Conservation (phyloP, 2,329 filamentous ascomycete species). For the Microcyclospora pomicola region DNA sequence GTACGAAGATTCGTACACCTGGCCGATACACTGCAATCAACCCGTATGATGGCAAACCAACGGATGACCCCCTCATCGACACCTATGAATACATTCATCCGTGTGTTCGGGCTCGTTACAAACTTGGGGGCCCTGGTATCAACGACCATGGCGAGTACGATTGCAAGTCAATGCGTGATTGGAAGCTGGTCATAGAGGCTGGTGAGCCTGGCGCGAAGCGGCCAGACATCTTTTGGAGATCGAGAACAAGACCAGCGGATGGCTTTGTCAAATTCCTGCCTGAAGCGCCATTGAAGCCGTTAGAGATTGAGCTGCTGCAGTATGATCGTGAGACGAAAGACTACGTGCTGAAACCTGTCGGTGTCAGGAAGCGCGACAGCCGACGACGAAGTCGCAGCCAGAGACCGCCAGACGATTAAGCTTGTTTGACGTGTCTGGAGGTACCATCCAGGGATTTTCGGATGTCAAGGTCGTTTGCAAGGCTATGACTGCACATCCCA, state of each 20-base stretch:
- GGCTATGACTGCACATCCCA: too few species aligned
- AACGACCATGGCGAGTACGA: slow-evolving; percentile 34
- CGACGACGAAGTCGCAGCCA: too few species aligned
- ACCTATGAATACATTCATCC: slow-evolving; percentile 41
- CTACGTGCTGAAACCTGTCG: slow-evolving; percentile 7
- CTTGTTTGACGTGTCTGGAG: too few species aligned
- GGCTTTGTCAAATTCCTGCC: slow-evolving; percentile 21
- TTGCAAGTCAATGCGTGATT: slow-evolving; percentile 30
- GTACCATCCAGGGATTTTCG: too few species aligned
- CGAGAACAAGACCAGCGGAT: slow-evolving; percentile 5
- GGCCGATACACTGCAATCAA: slow-evolving; percentile 34
- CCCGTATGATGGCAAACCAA: slow-evolving; percentile 29
- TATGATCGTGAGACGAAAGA: slow-evolving; percentile 13
- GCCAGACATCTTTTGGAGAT: slow-evolving; percentile 31
- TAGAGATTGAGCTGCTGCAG: slow-evolving; percentile 28
- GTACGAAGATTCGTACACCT: slow-evolving; percentile 31
- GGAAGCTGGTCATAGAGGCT: slow-evolving; percentile 32
- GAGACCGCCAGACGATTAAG: too few species aligned
- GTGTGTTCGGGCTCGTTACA: slow-evolving; percentile 31
- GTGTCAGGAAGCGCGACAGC: too few species aligned
- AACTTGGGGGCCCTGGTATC: slow-evolving; percentile 32
- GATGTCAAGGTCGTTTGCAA: too few species aligned
- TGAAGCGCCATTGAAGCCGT: slow-evolving; percentile 30
- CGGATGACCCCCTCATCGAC: slow-evolving; percentile 27
- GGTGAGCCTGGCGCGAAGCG: slow-evolving; percentile 10